phyloP scores from a whole-genome alignment of 129 eudicot species.

The Helichrysum umbraculigerum region DNA sequence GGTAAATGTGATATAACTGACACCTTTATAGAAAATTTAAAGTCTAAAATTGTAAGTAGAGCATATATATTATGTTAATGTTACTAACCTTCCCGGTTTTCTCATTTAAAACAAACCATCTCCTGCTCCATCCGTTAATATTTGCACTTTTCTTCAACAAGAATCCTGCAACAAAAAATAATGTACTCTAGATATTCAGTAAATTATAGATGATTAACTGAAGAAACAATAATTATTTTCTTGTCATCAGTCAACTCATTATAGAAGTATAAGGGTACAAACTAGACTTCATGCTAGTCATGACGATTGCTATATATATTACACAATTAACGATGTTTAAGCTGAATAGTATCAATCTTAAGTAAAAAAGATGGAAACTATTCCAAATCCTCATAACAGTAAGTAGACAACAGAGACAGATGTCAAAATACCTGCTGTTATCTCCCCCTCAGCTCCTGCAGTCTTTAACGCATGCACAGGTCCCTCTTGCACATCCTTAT shows the following conservation, averaged over 20 bases:
- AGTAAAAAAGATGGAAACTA: too few species aligned
- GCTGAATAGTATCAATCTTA: not conserved
- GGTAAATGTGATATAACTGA: not conserved
- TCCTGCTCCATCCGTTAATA: conserved; percentile 76
- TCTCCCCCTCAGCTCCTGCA: conserved; percentile 87
- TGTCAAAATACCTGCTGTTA: conserved; percentile 63
- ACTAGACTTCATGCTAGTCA: not conserved
- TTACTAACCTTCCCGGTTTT: conserved; percentile 83
- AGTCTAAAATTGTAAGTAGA: too few species aligned
- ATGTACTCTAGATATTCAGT: not conserved
- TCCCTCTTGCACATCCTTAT: conserved; percentile 75
- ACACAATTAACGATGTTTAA: not conserved
- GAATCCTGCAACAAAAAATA: conserved; percentile 51
- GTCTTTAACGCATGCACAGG: conserved; percentile 62
- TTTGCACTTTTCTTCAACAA: conserved; percentile 74
- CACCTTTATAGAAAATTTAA: not conserved
- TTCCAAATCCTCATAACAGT: not conserved
- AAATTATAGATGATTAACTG: not conserved
- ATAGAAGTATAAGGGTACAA: not conserved
- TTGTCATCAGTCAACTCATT: not conserved
- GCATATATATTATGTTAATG: not conserved
- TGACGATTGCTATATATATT: not conserved
- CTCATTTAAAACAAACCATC: conserved; percentile 92
- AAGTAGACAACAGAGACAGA: conserved; percentile 12
- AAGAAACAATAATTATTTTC: not conserved